Conservation (phyloP, 2,329 filamentous ascomycete genomes). For the Ambrosiella beaveri region DNA sequence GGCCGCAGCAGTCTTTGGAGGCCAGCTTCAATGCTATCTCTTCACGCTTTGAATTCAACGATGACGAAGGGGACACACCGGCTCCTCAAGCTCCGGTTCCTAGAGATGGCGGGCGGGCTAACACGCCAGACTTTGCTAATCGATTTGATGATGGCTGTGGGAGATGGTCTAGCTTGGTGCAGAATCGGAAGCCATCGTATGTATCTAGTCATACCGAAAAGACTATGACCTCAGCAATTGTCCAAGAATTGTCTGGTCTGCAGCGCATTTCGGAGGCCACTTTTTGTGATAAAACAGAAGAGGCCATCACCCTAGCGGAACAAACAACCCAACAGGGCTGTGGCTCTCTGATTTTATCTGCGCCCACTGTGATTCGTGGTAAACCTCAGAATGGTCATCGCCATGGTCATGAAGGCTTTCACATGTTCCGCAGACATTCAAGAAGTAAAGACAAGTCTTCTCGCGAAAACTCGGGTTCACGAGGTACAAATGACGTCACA, state of each 20-base stretch:
- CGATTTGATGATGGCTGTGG: background rate
- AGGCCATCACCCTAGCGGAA: constrained; percentile 1
- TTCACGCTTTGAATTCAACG: constrained; percentile 5
- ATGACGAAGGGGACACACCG: background rate
- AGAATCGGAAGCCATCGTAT: background rate
- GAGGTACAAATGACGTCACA: background rate
- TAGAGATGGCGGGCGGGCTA: background rate
- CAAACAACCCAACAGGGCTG: background rate
- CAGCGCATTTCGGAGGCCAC: background rate
- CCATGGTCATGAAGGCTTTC: background rate
- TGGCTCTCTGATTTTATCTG: background rate
- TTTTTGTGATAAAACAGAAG: constrained; percentile 3
- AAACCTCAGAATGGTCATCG: background rate
- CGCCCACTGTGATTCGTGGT: background rate
- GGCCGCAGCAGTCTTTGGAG: constrained; percentile 6
- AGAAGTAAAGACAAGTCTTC: background rate
- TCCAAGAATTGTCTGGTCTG: background rate
- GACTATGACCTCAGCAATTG: background rate
- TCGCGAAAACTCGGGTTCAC: background rate
- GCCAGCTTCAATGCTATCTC: background rate
- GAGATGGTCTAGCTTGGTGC: background rate
- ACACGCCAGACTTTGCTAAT: background rate
- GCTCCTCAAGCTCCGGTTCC: background rate
- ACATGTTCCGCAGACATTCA: background rate
- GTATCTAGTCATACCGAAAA: background rate